phyloP scores from a whole-genome alignment of 1,139 yeast genomes.

The Spathaspora sp. region DNA sequence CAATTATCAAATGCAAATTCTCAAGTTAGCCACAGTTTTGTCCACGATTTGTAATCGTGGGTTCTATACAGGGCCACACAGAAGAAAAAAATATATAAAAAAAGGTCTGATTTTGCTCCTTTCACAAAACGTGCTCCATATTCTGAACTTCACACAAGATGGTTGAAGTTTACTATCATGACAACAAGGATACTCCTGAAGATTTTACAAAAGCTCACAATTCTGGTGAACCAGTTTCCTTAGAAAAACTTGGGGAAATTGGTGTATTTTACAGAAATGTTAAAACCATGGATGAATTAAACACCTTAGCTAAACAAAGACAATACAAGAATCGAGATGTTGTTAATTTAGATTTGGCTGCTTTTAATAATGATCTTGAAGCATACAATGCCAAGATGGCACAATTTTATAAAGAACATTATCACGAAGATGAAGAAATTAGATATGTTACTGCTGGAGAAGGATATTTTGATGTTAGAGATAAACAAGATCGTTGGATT shows the following conservation, averaged over 20 bases:
- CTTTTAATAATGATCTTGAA: conserved; percentile 61
- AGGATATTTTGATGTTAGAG: conserved; percentile 89
- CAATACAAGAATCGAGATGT: conserved; percentile 79
- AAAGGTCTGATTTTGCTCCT: background rate
- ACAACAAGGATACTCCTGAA: conserved; percentile 56
- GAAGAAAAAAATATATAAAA: background rate
- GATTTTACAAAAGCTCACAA: conserved; percentile 72
- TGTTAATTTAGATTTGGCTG: conserved; percentile 57
- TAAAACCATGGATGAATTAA: conserved; percentile 55
- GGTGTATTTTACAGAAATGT: conserved; percentile 73
- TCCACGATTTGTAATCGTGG: background rate
- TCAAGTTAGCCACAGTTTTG: background rate
- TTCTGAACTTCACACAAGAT: conserved; percentile 16
- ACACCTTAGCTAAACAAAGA: conserved; percentile 66
- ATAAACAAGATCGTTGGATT: conserved; percentile 71
- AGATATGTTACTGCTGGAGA: conserved; percentile 86
- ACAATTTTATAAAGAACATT: conserved; percentile 79
- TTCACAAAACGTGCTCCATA: background rate
- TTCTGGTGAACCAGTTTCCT: conserved; percentile 58
- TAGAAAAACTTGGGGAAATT: conserved; percentile 49
- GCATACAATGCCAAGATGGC: conserved; percentile 66
- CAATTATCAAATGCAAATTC: background rate
- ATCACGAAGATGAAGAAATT: conserved; percentile 97
- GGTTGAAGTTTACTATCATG: conserved; percentile 72
- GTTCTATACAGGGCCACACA: background rate